These are phyloP conservation scores for Litsea cubeba DNA, from an alignment of 164 flowering plant species.

Conservation along the genomic window DNA sequence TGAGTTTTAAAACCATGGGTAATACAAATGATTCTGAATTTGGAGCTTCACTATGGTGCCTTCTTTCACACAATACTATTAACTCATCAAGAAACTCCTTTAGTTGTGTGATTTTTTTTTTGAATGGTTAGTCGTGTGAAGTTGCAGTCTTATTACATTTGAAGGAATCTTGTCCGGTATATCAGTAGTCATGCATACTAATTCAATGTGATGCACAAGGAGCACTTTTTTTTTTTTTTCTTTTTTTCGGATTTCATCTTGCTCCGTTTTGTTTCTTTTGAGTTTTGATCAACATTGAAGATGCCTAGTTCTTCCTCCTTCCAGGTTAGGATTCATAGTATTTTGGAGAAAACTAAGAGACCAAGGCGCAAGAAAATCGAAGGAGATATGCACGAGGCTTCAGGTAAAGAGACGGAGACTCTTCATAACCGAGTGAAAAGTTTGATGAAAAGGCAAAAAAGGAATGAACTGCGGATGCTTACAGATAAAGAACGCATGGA, in stretches of 20 bases:
- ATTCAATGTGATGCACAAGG: too few species aligned
- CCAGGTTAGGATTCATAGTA: constrained; percentile 69
- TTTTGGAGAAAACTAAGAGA: constrained; percentile 64
- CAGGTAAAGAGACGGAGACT: constrained; percentile 40
- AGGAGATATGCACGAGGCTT: constrained; percentile 25
- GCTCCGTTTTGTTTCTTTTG: neutral
- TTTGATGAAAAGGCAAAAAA: constrained; percentile 55
- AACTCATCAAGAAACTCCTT: neutral
- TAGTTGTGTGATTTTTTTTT: too few species aligned
- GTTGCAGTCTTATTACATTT: too few species aligned
- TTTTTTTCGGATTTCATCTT: neutral
- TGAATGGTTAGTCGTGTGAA: too few species aligned
- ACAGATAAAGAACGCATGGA: constrained; percentile 42
- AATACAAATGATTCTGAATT: too few species aligned
- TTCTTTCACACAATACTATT: too few species aligned
- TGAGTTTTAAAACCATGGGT: too few species aligned
- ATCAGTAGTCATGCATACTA: too few species aligned
- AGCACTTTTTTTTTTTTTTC: too few species aligned
- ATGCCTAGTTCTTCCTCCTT: neutral
- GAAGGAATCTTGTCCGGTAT: too few species aligned
- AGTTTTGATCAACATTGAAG: neutral
- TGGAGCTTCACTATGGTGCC: too few species aligned
- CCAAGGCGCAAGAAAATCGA: constrained; percentile 23
- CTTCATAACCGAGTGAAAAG: constrained; percentile 55
- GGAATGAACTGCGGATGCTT: constrained; percentile 53